phyloP scores from a whole-genome alignment of 192 early-diverging fungal genomes.

The Backusella sp. region DNA sequence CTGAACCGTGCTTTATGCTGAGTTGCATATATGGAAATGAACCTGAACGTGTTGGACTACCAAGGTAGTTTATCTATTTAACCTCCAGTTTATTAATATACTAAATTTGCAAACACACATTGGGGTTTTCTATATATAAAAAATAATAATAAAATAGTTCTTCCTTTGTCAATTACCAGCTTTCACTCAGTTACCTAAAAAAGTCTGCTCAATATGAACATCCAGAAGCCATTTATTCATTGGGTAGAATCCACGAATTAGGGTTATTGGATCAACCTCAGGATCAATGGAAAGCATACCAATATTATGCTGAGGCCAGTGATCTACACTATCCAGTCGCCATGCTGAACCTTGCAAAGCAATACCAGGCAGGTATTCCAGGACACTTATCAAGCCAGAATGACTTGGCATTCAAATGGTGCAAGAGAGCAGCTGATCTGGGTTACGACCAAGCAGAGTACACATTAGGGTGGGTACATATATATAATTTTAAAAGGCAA shows the following conservation, averaged over 20 bases:
- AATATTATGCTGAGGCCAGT: conserved; percentile 80
- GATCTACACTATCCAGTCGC: conserved; percentile 74
- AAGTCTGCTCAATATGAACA: conserved; percentile 74
- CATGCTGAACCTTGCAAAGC: conserved; percentile 83
- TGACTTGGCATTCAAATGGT: conserved; percentile 77
- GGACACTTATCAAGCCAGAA: not conserved
- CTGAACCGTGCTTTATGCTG: conserved; percentile 74
- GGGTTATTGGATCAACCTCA: conserved; percentile 64
- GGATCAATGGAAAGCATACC: conserved; percentile 64
- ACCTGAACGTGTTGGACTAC: conserved; percentile 56
- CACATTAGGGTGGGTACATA: conserved; percentile 73
- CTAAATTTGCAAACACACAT: not conserved
- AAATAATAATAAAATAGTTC: conserved; percentile 27
- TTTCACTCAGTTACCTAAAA: conserved; percentile 47
- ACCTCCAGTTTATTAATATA: not conserved
- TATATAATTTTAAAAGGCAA: not conserved
- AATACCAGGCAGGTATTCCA: conserved; percentile 70
- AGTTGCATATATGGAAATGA: conserved; percentile 75
- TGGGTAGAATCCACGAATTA: conserved; percentile 80
- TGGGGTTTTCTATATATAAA: conserved; percentile 53
- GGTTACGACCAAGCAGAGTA: conserved; percentile 81
- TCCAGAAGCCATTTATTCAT: conserved; percentile 67
- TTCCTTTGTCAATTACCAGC: conserved; percentile 47
- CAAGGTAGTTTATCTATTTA: conserved; percentile 19
- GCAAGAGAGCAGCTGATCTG: conserved; percentile 72